phyloP scores from a whole-genome alignment of 176 grass and related monocot genomes.

The Oryza meridionalis region DNA sequence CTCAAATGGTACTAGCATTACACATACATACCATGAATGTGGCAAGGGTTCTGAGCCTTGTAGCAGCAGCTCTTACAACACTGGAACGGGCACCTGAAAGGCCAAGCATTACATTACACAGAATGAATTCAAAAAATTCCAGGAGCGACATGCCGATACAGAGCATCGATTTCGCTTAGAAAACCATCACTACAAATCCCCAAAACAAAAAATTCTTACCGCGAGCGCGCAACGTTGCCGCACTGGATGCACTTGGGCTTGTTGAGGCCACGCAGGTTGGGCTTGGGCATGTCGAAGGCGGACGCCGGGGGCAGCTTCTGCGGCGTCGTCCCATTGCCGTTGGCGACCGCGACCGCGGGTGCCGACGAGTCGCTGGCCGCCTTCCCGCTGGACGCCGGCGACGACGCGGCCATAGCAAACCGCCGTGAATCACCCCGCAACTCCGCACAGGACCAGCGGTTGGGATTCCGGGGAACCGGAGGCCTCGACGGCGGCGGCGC shows the following conservation, averaged over 20 bases:
- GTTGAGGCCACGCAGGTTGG: conserved; percentile 84
- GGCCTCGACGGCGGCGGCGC: neutral
- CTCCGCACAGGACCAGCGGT: no score
- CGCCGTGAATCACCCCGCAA: neutral
- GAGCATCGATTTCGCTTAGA: neutral
- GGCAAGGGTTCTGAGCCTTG: conserved; percentile 96
- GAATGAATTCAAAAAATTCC: neutral
- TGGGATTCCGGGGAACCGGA: neutral
- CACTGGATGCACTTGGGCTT: conserved; percentile 97
- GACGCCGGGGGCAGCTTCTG: conserved; percentile 45
- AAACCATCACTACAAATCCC: neutral
- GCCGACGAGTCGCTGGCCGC: conserved; percentile 32
- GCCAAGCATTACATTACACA: neutral
- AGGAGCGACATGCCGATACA: neutral
- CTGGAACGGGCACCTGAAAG: conserved; percentile 88
- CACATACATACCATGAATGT: conserved; percentile 94
- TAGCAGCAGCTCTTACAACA: conserved; percentile 97
- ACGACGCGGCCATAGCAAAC: conserved; percentile 15
- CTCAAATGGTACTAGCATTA: neutral
- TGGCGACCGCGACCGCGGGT: conserved; percentile 32
- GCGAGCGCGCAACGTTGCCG: conserved; percentile 94
- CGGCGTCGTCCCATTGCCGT: conserved; percentile 58
- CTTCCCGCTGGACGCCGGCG: conserved; percentile 37
- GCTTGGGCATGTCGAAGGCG: conserved; percentile 75
- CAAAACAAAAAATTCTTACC: conserved; percentile 44